phyloP scores from a whole-genome alignment of 352 stramenopile genomes.

The Phytophthora palmivora region DNA sequence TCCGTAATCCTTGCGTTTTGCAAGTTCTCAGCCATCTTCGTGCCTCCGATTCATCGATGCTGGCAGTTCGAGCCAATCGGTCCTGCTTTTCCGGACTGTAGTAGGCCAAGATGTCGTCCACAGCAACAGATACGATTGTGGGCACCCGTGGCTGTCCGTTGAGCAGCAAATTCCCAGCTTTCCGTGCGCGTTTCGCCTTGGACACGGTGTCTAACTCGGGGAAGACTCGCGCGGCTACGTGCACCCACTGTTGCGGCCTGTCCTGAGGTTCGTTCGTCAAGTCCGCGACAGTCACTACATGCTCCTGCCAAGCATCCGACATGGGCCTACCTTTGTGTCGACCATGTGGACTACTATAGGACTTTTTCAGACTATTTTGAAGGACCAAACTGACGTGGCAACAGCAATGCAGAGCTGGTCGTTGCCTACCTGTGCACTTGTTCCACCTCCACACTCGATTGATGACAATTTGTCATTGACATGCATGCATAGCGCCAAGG shows the following conservation, averaged over 20 bases:
- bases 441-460: neutral
- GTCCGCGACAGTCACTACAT: conserved; percentile 27
- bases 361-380: neutral
- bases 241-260: conserved; percentile 48
- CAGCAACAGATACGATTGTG: conserved; percentile 37
- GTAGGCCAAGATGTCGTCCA: conserved; percentile 49
- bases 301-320: conserved; percentile 17
- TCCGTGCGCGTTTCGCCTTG: conserved; percentile 71
- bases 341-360: neutral
- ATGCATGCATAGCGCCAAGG: neutral
- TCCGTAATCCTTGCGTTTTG: conserved; percentile 56
- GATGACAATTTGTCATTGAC: neutral
- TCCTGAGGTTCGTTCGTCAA: neutral
- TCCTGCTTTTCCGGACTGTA: conserved; percentile 15
- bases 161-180: conserved; percentile 41
- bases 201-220: conserved; percentile 58
- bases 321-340: too few relatives aligned
- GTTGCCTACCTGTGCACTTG: neutral
- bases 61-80: neutral
- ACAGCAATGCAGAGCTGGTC: too few relatives aligned
- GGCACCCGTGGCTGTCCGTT: conserved; percentile 48
- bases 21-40: conserved; percentile 48
- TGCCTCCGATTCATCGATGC: neutral
- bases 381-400: neutral
- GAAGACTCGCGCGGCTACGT: conserved; percentile 58